phyloP scores from a whole-genome alignment of 2,329 filamentous ascomycete species.

The Ophiostoma australiae region DNA sequence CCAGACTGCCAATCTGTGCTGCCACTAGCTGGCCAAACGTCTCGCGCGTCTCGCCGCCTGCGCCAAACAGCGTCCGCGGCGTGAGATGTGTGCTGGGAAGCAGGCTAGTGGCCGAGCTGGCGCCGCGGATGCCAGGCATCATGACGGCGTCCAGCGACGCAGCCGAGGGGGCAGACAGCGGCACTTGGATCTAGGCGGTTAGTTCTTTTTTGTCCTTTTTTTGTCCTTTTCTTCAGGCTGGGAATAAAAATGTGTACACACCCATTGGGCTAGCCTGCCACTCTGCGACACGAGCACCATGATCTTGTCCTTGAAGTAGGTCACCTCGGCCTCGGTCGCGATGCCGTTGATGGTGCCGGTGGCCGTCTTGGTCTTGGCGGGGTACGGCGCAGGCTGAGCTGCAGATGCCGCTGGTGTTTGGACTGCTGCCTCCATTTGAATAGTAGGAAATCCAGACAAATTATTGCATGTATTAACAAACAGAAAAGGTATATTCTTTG shows the following conservation, averaged over 20 bases:
- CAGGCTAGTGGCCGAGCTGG: constrained; percentile 30
- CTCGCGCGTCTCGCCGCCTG: constrained; percentile 72
- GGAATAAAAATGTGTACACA: constrained; percentile 39
- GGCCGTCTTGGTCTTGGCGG: constrained; percentile 46
- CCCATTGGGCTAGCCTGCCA: constrained; percentile 87
- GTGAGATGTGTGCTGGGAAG: constrained; percentile 79
- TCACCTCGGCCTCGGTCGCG: constrained; percentile 64
- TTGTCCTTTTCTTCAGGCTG: no score
- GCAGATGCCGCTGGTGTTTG: constrained; percentile 27
- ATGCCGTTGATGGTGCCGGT: constrained; percentile 61
- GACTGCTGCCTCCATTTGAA: constrained; percentile 34
- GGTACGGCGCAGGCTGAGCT: constrained; percentile 53
- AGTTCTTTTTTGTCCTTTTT: no score
- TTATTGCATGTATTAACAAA: no score
- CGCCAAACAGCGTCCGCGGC: constrained; percentile 80
- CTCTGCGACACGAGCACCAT: constrained; percentile 83
- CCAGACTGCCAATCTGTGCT: constrained; percentile 77
- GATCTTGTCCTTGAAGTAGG: constrained; percentile 84
- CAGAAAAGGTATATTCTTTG: background rate
- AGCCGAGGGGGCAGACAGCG: constrained; percentile 63
- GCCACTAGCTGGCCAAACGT: constrained; percentile 83
- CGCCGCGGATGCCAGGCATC: constrained; percentile 40
- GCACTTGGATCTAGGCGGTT: constrained; percentile 63
- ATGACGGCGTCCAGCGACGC: constrained; percentile 58
- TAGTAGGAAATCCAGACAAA: background rate